Evolutionary conservation across 805 yeast genomes (phyloP).

Genomic region (Sugiyamaella smithiae): DNA sequence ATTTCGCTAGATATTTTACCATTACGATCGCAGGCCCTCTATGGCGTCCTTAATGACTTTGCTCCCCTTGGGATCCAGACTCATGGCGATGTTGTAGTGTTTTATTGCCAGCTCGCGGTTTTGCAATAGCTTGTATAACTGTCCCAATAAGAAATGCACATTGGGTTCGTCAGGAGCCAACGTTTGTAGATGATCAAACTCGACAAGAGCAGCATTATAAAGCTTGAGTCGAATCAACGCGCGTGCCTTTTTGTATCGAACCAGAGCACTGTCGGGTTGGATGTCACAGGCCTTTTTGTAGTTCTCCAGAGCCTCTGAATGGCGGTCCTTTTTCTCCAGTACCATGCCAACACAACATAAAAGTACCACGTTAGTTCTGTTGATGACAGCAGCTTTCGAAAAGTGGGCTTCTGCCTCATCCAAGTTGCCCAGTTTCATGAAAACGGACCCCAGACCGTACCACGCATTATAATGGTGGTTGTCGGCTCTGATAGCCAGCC

Average conservation of each 20-base stretch:
- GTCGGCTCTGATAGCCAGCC: constrained; percentile 73
- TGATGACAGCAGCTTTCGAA: constrained; percentile 80
- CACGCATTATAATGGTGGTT: constrained; percentile 88
- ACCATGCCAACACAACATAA: constrained; percentile 95
- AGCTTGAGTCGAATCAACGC: constrained; percentile 66
- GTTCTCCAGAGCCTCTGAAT: constrained; percentile 71
- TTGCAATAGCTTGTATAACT: constrained; percentile 72
- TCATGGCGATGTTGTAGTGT: constrained; percentile 84
- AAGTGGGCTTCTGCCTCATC: constrained; percentile 83
- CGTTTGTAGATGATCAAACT: constrained; percentile 66
- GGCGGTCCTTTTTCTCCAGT: constrained; percentile 67
- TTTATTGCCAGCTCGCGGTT: constrained; percentile 75
- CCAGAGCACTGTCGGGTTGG: constrained; percentile 82
- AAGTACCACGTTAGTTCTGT: constrained; percentile 85
- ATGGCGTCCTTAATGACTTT: constrained; percentile 66
- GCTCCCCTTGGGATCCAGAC: constrained; percentile 88
- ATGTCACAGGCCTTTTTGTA: constrained; percentile 79
- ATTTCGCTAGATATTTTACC: too few relatives aligned
- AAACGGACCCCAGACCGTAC: constrained; percentile 94
- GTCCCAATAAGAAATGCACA: constrained; percentile 86
- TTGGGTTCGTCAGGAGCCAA: constrained; percentile 94
- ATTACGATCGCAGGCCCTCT: constrained; percentile 4
- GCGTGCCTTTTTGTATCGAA: constrained; percentile 87
- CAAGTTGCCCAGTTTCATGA: constrained; percentile 79
- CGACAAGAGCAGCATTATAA: constrained; percentile 67